A percentile compares a stretch with the other conserved stretches of the same genome.
Evolutionary conservation across 1,284 basidiomycete genomes (phyloP).

Genomic region (Trametes pubescens): DNA sequence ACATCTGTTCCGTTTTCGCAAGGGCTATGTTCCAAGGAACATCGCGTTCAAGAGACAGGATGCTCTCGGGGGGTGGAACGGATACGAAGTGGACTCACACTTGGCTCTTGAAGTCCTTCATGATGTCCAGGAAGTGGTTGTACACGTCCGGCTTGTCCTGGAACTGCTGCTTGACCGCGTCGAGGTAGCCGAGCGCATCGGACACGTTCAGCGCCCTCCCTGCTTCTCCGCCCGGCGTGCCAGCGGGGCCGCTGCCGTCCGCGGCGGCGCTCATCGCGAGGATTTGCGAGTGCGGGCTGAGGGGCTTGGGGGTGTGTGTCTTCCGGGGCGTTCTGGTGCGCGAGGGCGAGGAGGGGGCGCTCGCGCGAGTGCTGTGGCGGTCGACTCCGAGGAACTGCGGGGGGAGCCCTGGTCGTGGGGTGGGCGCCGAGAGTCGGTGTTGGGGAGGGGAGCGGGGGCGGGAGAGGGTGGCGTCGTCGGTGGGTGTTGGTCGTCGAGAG

Average conservation of each 20-base stretch:
- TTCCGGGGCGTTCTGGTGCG: slow-evolving; percentile 27
- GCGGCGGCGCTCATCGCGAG: slow-evolving; percentile 24
- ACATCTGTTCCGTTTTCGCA: too few relatives aligned
- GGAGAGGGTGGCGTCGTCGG: slow-evolving; percentile 17
- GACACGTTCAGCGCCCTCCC: slow-evolving; percentile 78
- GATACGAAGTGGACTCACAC: slow-evolving; percentile 73
- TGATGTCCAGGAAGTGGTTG: slow-evolving; percentile 97
- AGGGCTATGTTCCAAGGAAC: too few relatives aligned
- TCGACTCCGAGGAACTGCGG: slow-evolving; percentile 25
- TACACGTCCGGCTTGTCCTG: slow-evolving; percentile 94
- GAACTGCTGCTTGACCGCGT: slow-evolving; percentile 96
- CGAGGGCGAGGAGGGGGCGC: slow-evolving; percentile 27
- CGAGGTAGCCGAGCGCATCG: slow-evolving; percentile 96
- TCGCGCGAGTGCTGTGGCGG: slow-evolving; percentile 24
- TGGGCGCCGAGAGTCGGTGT: slow-evolving; percentile 29
- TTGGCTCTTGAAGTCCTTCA: slow-evolving; percentile 99
- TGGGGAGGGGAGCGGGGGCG: slow-evolving; percentile 25
- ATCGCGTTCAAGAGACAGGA: too few relatives aligned
- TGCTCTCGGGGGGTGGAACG: too few relatives aligned
- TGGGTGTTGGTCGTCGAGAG: slow-evolving; percentile 15
- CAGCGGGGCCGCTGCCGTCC: slow-evolving; percentile 26
- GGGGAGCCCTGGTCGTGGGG: slow-evolving; percentile 25
- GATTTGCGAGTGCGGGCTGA: slow-evolving; percentile 26
- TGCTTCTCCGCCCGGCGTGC: slow-evolving; percentile 30
- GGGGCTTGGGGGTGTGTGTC: slow-evolving; percentile 31